These are phyloP conservation scores for Calonectria pauciramosa DNA, from an alignment of 2,329 filamentous ascomycete species.

Conservation along the genomic window DNA sequence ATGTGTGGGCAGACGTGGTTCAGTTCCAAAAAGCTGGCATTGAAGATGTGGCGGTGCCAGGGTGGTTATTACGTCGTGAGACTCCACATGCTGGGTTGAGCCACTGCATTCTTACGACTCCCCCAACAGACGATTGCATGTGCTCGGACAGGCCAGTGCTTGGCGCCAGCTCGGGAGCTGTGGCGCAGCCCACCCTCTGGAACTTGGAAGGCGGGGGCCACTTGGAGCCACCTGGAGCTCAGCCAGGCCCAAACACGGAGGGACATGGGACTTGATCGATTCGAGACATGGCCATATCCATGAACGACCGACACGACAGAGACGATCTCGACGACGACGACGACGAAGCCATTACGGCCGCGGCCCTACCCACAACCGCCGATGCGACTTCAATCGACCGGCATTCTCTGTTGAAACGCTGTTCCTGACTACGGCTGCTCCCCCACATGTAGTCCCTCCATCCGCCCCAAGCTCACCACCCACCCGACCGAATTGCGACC, in stretches of 20 bases:
- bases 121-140: constrained; percentile 17
- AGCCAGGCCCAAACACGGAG: constrained; percentile 28
- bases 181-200: constrained; percentile 38
- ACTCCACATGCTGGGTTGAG: constrained; percentile 40
- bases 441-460: constrained; percentile 50
- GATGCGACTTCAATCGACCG: constrained; percentile 18
- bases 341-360: constrained; percentile 18
- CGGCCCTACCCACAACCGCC: constrained; percentile 6
- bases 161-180: constrained; percentile 29
- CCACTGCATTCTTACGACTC: constrained; percentile 22
- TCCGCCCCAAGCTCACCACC: constrained; percentile 35
- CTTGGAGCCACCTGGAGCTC: constrained; percentile 22
- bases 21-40: constrained; percentile 35
- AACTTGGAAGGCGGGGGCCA: constrained; percentile 33
- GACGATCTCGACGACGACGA: constrained; percentile 33
- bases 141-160: constrained; percentile 28
- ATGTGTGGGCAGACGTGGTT: constrained; percentile 40
- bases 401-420: constrained; percentile 1
- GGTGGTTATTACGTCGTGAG: constrained; percentile 42
- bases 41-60: constrained; percentile 42
- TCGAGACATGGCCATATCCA: constrained; percentile 36
- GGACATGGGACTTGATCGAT: constrained; percentile 30
- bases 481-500: constrained; percentile 44
- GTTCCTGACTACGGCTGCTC: constrained; percentile 20
- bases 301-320: constrained; percentile 32